Evolutionary conservation across 2,329 filamentous ascomycete species (phyloP), one percentile per base, ranked within the genome.

Genomic region (Nigrospora osmanthi): DNA sequence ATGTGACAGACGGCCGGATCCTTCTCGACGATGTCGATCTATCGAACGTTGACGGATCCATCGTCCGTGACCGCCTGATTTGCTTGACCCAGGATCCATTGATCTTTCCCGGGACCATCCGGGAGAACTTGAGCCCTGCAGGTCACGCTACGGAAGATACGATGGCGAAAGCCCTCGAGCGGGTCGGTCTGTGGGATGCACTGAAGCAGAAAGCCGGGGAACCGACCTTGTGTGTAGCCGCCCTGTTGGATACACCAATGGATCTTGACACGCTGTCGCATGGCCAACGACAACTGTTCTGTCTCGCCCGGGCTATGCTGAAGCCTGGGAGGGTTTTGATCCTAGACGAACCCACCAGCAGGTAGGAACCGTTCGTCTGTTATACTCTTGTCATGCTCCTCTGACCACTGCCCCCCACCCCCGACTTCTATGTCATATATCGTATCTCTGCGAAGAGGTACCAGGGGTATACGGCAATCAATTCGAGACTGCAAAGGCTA

Each of bases 281-380:
- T 19, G 47, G 47, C 11, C 41, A 49, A 30, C 35, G 35, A 15
- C 47, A 49, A 32, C 36, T 47, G 7, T 38, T 49, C 9, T 49
- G 33, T 30, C 32, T 49, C 4, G 47, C 45, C 12, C 35, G 47
- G 39, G 45, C 47, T 10, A 10, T 47, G 34, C 34, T 46, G 34
- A 36, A 31, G 14, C 9, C 15, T 7, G 41, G 47, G 11, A 38
- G 17, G n/a, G 43, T 48, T 6, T 23, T 46, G 19, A 15, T 48
- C n/a, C 40, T 48, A 13, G 47, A 49, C 40, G 47, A 49, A 19
- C 43, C 44, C 6, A 49, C 47, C 13, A 46, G 47, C 44, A 46
- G 47, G 47, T 46, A 45, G 36, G 43, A 35, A 35, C 23, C 23
- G 10, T 28, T 28, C 7, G 23, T 28, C 23, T 28, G 23, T 10